phyloP scores from a whole-genome alignment of 164 flowering plant species.

The Piper betle region DNA sequence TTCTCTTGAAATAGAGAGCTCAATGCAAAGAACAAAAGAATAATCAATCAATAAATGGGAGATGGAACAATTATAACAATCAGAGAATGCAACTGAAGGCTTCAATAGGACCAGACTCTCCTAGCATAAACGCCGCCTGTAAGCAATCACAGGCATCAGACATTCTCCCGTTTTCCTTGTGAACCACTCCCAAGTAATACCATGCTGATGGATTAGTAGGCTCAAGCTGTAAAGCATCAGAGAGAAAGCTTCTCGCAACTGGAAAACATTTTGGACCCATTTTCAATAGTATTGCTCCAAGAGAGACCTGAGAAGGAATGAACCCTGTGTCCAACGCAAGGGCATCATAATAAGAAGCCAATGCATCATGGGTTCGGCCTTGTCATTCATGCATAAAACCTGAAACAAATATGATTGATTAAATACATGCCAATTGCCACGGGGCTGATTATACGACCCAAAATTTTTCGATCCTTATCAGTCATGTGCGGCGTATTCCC shows the following conservation, averaged over 20 bases:
- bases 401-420: constrained; percentile 5
- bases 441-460: no score
- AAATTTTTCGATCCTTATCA: no score
- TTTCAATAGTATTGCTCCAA: constrained; percentile 47
- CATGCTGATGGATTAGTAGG: constrained; percentile 81
- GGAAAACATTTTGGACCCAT: constrained; percentile 48
- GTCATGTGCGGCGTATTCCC: no score
- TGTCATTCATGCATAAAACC: constrained; percentile 58
- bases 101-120: constrained; percentile 84
- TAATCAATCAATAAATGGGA: background rate
- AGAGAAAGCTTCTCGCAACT: constrained; percentile 64
- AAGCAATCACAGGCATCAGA: constrained; percentile 89
- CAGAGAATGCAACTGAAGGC: constrained; percentile 48
- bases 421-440: no score
- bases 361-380: constrained; percentile 37
- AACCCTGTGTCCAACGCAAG: constrained; percentile 39
- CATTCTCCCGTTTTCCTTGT: constrained; percentile 60
- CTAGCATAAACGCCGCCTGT: constrained; percentile 93
- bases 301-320: constrained; percentile 55
- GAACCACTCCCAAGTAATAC: constrained; percentile 73
- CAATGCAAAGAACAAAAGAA: no score
- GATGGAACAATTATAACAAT: background rate
- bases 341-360: constrained; percentile 39
- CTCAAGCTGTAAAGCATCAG: constrained; percentile 83
- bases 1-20: no score